A percentile compares a stretch with the other conserved stretches of the same genome.
Conservation (phyloP, 306 rosid species). For the Astragalus glycyphyllos region DNA sequence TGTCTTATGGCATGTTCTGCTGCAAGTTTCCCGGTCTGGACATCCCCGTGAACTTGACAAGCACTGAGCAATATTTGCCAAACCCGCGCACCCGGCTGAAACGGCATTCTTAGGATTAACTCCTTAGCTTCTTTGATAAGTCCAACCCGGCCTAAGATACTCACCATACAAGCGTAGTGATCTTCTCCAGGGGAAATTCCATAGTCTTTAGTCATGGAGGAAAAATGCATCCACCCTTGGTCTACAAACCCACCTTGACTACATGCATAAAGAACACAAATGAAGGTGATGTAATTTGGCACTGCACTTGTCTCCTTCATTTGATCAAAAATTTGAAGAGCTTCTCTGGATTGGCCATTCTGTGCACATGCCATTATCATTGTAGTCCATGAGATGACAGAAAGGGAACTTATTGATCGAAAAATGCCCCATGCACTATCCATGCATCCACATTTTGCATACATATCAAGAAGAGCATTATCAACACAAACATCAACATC, state of each 20-base stretch:
- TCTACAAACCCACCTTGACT: slow-evolving; percentile 69
- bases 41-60: slow-evolving; percentile 67
- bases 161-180: slow-evolving; percentile 80
- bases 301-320: slow-evolving; percentile 57
- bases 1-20: slow-evolving; percentile 57
- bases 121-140: slow-evolving; percentile 71
- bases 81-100: slow-evolving; percentile 59
- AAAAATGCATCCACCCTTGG: slow-evolving; percentile 67
- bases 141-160: slow-evolving; percentile 73
- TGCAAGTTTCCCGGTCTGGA: slow-evolving; percentile 66
- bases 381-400: slow-evolving; percentile 81
- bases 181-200: slow-evolving; percentile 73
- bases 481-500: slow-evolving; percentile 75
- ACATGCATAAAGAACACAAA: slow-evolving; percentile 83
- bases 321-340: slow-evolving; percentile 64
- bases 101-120: slow-evolving; percentile 64
- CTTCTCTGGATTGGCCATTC: slow-evolving; percentile 69
- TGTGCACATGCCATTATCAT: slow-evolving; percentile 83
- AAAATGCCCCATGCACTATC: slow-evolving; percentile 54
- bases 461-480: slow-evolving; percentile 84
- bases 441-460: slow-evolving; percentile 84
- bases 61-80: slow-evolving; percentile 89
- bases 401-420: slow-evolving; percentile 53
- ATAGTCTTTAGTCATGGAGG: slow-evolving; percentile 59
- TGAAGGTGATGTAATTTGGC: slow-evolving; percentile 74